Evolutionary conservation across 2,329 filamentous ascomycete genomes (phyloP), one percentile per base, ranked within the genome.

Genomic region (Ophiocordyceps robertsii): DNA sequence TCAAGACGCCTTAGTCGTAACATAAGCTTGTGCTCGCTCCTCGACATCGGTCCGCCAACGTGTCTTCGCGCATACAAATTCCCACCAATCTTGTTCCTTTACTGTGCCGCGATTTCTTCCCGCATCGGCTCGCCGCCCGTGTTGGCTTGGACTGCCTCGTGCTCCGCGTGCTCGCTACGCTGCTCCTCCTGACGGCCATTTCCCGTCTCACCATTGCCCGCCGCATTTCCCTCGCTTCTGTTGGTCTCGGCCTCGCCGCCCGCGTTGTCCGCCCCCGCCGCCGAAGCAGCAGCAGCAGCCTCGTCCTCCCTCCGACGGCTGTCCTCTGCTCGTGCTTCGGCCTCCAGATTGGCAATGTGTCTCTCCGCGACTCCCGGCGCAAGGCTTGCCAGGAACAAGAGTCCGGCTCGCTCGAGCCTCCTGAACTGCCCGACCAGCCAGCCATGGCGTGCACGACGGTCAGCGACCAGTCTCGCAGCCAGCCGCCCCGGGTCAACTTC

Each of bases 341-440:
- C 71, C 50, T 77, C 73, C 3, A 77, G 56, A 37, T 73, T 67
- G 21, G 70, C 72, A 46, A 82, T 80, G 47, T 82, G 78, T 39
- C 76, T 64, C 58, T 82, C 78, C 1, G 77, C 77, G 21, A 82
- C 69, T 10, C 78, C 78, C 1, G 78, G 78, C 2, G 77, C 75
- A 46, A 82, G 70, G 53, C 78, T 82, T 17, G 78, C 78, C 19
- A 82, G 61, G 51, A 82, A 82, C 21, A 82, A 62, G 14, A 82
- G 66, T 0, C 73, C 66, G 16, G 76, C 72, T 47, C 78, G 69
- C 57, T 82, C 77, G 7, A 75, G 52, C 11, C 74, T 63, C 44
- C 76, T 65, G 6, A 72, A 57, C 43, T 73, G 70, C 9, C 49
- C 50, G 11, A 53, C 33, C 24, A 64, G 35, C 62, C 62, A 64